Evolutionary conservation across 176 grass and related monocot species (phyloP).

Genomic region (Themeda triandra): DNA sequence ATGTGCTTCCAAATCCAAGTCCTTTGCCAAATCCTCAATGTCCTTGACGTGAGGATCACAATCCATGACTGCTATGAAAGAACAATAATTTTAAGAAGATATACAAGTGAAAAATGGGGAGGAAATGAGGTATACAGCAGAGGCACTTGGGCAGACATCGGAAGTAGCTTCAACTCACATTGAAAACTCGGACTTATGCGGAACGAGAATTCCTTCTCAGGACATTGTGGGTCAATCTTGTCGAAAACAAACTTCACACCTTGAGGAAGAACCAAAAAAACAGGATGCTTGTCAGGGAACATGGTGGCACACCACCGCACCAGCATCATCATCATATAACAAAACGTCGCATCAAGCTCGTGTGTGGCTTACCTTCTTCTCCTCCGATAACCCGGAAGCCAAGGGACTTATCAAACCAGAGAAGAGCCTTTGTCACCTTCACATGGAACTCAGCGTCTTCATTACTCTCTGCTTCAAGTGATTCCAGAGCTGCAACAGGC

Average conservation of each 20-base stretch:
- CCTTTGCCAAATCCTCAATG: constrained; percentile 38
- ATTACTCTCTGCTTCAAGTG: constrained; percentile 33
- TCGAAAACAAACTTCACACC: constrained; percentile 73
- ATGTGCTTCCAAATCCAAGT: constrained; percentile 54
- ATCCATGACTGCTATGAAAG: constrained; percentile 46
- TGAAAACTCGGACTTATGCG: constrained; percentile 29
- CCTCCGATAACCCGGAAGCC: constrained; percentile 46
- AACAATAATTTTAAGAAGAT: not conserved
- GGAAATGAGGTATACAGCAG: not conserved
- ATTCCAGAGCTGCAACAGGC: constrained; percentile 35
- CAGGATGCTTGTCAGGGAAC: constrained; percentile 8
- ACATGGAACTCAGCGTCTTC: constrained; percentile 19
- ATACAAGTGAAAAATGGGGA: not conserved
- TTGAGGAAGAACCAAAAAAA: constrained; percentile 22
- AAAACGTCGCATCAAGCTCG: not conserved
- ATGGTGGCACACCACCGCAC: not conserved
- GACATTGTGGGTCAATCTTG: constrained; percentile 55
- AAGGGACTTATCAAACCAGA: constrained; percentile 57
- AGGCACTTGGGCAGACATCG: not conserved
- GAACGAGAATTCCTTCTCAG: constrained; percentile 60
- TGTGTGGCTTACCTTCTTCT: constrained; percentile 21
- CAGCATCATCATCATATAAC: not conserved
- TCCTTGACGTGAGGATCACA: constrained; percentile 54
- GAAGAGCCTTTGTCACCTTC: constrained; percentile 30
- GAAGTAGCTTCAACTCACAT: constrained; percentile 45